phyloP scores from a whole-genome alignment of 225 moss, liverwort and hornwort species.

The Pleurozium schreberi region DNA sequence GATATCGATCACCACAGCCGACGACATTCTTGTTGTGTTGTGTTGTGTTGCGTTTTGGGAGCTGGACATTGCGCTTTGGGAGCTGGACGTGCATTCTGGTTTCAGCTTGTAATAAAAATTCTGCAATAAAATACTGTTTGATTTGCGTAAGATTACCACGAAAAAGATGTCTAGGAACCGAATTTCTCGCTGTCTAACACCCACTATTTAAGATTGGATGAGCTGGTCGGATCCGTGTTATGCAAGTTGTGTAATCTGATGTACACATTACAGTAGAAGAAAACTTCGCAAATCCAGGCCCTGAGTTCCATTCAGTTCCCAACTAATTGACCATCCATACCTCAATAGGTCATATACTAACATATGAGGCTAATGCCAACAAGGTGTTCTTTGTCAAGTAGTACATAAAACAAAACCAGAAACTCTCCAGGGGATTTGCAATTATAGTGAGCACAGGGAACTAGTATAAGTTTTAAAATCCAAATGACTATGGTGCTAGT shows the following conservation, averaged over 20 bases:
- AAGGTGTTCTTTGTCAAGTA: not conserved
- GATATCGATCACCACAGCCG: not conserved
- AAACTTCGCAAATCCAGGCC: not conserved
- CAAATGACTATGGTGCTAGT: not conserved
- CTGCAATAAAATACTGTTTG: not conserved
- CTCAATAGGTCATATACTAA: not conserved
- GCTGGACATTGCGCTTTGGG: not conserved
- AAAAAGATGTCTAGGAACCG: not conserved
- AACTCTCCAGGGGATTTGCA: not conserved
- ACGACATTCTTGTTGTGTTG: not conserved
- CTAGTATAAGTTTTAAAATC: too few relatives aligned
- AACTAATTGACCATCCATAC: not conserved
- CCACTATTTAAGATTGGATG: not conserved
- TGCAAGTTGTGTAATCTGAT: not conserved
- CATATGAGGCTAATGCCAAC: not conserved
- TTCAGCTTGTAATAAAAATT: not conserved
- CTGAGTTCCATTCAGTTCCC: not conserved
- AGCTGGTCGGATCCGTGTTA: not conserved
- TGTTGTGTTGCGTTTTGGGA: not conserved
- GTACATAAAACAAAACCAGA: not conserved
- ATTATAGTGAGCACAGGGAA: not conserved
- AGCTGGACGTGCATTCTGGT: not conserved
- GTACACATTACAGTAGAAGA: not conserved
- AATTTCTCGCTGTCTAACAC: too few relatives aligned
- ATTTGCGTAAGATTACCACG: not conserved